phyloP scores from a whole-genome alignment of 2,329 filamentous ascomycete species.

The Aspergillus brunneoviolaceus region DNA sequence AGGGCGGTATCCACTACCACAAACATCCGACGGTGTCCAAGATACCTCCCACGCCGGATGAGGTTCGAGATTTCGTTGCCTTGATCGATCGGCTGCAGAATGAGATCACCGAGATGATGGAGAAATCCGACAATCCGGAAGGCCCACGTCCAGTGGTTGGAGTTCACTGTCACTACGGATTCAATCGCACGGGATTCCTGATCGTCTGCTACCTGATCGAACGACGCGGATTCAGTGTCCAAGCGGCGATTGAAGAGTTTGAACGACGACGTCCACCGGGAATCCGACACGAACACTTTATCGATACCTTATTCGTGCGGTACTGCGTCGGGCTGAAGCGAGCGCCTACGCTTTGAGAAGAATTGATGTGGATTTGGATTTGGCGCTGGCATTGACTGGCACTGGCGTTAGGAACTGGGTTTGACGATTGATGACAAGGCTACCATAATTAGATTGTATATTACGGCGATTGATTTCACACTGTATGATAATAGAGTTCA shows the following conservation, averaged over 20 bases:
- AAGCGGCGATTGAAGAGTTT: conserved; percentile 79
- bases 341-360: conserved; percentile 37
- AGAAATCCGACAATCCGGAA: conserved; percentile 43
- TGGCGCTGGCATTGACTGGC: not conserved
- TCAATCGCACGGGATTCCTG: conserved; percentile 91
- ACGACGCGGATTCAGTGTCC: conserved; percentile 66
- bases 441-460: not conserved
- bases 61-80: conserved; percentile 60
- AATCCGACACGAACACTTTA: conserved; percentile 85
- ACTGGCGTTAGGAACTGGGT: conserved; percentile 17
- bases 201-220: conserved; percentile 90
- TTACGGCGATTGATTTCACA: not conserved
- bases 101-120: conserved; percentile 51
- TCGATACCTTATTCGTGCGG: conserved; percentile 77
- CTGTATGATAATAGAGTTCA: not conserved
- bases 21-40: conserved; percentile 94
- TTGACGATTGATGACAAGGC: conserved; percentile 1
- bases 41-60: conserved; percentile 69
- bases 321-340: conserved; percentile 60
- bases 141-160: conserved; percentile 59
- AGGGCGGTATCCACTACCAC: conserved; percentile 68
- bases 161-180: conserved; percentile 94
- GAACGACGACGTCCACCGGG: conserved; percentile 71
- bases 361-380: not conserved
- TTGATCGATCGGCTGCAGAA: conserved; percentile 61